Base-by-base conservation (phyloP, 441 rosid genomes). In the Populus hybrid region DNA sequence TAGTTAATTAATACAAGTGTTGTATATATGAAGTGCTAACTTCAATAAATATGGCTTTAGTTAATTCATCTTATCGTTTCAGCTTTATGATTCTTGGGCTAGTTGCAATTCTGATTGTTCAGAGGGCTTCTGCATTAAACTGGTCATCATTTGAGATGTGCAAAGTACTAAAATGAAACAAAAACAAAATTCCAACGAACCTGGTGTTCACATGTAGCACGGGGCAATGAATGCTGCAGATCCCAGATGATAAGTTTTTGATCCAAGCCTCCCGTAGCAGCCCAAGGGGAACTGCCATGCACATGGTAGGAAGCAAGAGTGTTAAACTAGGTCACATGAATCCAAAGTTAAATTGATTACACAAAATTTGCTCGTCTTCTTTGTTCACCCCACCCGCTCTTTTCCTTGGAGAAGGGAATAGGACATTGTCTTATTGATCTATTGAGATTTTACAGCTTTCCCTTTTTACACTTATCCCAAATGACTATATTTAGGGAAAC, bases 241-340 rank as follows among this genome's bases (percentile, higher is more conserved):
- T 94, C 98, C 97, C 98, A 94, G 36, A 94, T 89, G 20, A 92
- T 83, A 71, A 95, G 97, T 78, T 90, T 91, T 73, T 86, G 79
- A 84, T 95, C 97, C 93, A 91, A 83, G 82, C 97, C 88, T 84
- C 97, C 97, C 0, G 97, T 90, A 74, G 97, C 98, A 70, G 91
- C 97, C 95, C 90, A 84, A 8, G 90, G 91, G 21, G 85, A 78
- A 74, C 97, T 91, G 84, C 59, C 29, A 20, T 16, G 45, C 24
- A 42, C 8, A 74, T 24, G 35, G 68, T 45, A 66, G 53, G 68
- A n/a, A 5, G 53, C 18, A 68, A 16, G 21, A 29, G 31, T 0
- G 59, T 29, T 50, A 53, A 23, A 33, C 45, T 6, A n/a, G 24
- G 53, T 2, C 23, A 75, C 45, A 18, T 59, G 68, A 33, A 29